phyloP scores from a whole-genome alignment of 495 filamentous ascomycete genomes.

The Glonium stellatum region DNA sequence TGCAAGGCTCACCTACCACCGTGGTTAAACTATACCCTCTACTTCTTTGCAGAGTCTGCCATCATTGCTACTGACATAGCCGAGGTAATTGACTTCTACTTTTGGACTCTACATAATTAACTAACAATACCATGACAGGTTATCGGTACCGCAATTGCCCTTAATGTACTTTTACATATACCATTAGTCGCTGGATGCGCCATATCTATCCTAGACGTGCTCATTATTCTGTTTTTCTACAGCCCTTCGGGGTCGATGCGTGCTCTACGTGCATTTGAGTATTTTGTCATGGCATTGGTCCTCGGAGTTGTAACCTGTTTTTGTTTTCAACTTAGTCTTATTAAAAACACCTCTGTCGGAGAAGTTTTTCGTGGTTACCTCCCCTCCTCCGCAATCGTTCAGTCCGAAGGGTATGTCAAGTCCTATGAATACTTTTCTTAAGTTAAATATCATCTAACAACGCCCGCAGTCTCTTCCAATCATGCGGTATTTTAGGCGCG shows the following conservation, averaged over 20 bases:
- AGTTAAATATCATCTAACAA: conserved; percentile 4
- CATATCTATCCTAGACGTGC: conserved; percentile 75
- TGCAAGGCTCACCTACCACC: conserved; percentile 66
- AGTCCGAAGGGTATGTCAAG: conserved; percentile 52
- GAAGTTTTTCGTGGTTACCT: conserved; percentile 81
- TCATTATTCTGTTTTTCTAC: conserved; percentile 82
- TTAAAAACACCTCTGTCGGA: conserved; percentile 59
- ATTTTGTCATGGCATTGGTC: conserved; percentile 71
- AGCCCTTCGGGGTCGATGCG: conserved; percentile 65
- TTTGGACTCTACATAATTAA: neutral
- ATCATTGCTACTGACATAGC: conserved; percentile 90
- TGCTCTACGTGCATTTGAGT: conserved; percentile 70
- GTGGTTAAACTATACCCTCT: conserved; percentile 70
- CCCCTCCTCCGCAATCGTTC: conserved; percentile 66
- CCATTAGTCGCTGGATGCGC: conserved; percentile 83
- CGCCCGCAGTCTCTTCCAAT: conserved; percentile 64
- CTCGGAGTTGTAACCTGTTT: conserved; percentile 86
- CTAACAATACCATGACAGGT: conserved; percentile 45
- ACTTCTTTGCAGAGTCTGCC: conserved; percentile 67
- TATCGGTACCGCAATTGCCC: conserved; percentile 83
- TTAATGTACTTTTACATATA: conserved; percentile 73
- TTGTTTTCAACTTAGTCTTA: conserved; percentile 77
- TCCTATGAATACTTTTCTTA: neutral
- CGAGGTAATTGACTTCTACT: conserved; percentile 43
- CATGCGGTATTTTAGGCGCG: conserved; percentile 85